Evolutionary conservation across 1,284 basidiomycete species (phyloP).

Genomic region (Fomitopsis betulina): DNA sequence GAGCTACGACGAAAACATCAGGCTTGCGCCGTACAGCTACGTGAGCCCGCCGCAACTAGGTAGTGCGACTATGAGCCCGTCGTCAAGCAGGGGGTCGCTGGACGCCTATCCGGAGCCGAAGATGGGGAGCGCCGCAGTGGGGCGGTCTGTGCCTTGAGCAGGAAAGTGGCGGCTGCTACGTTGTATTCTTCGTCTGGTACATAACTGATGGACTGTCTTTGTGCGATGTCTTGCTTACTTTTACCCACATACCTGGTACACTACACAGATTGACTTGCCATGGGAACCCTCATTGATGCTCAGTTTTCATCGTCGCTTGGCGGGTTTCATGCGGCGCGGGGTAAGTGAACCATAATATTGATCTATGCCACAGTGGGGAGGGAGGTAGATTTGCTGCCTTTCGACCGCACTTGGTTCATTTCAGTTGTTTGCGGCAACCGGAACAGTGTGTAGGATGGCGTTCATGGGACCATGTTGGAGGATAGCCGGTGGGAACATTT

Average conservation of each 20-base stretch:
- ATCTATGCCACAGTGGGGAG: too few species aligned
- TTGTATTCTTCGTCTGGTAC: not conserved
- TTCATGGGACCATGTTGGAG: too few species aligned
- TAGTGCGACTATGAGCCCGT: not conserved
- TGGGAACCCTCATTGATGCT: too few species aligned
- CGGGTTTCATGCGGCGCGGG: not conserved
- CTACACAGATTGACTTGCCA: too few species aligned
- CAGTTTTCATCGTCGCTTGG: too few species aligned
- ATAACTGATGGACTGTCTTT: not conserved
- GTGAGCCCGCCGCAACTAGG: conserved; percentile 1
- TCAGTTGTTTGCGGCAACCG: too few species aligned
- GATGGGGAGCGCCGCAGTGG: not conserved
- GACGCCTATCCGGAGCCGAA: not conserved
- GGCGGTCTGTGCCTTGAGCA: not conserved
- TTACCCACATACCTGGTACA: too few species aligned
- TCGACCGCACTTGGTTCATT: too few species aligned
- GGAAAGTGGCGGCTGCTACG: not conserved
- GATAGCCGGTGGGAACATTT: too few species aligned
- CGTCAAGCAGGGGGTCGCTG: not conserved
- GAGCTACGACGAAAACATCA: conserved; percentile 44
- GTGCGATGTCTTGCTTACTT: not conserved
- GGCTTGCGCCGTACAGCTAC: conserved; percentile 39
- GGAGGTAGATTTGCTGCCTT: not conserved
- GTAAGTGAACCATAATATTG: too few species aligned
- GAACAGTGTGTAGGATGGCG: too few species aligned